Evolutionary conservation across 2,329 filamentous ascomycete species (phyloP).

Genomic region (Arthroderma uncinatum): DNA sequence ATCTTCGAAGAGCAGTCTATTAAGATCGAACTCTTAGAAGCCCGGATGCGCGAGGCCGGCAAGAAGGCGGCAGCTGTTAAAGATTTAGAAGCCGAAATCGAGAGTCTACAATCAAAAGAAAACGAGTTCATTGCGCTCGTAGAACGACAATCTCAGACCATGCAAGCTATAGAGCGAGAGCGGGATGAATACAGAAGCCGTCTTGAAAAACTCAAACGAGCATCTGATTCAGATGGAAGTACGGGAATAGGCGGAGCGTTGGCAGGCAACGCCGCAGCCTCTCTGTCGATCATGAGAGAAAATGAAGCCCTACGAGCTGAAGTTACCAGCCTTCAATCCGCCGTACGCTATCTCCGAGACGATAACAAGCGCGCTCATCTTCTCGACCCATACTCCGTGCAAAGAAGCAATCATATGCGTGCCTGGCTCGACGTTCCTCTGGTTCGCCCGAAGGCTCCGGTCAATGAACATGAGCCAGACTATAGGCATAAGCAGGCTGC

Average conservation of each 20-base stretch:
- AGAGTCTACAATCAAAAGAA: conserved; percentile 28
- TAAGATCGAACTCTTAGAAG: conserved; percentile 85
- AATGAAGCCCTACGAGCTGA: conserved; percentile 35
- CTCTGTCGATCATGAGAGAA: conserved; percentile 33
- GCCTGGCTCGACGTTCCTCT: conserved; percentile 36
- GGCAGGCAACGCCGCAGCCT: conserved; percentile 25
- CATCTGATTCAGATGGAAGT: conserved; percentile 29
- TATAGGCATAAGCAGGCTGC: conserved; percentile 22
- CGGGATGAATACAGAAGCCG: conserved; percentile 33
- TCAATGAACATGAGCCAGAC: conserved; percentile 23
- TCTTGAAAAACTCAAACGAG: conserved; percentile 34
- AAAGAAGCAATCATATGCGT: conserved; percentile 30
- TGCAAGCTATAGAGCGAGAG: conserved; percentile 29
- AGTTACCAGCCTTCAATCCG: conserved; percentile 35
- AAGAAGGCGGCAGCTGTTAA: conserved; percentile 53
- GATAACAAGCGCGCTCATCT: conserved; percentile 34
- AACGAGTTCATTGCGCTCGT: conserved; percentile 24
- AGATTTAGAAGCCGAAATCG: conserved; percentile 34
- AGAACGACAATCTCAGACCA: conserved; percentile 28
- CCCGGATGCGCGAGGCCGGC: conserved; percentile 70
- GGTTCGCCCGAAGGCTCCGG: conserved; percentile 19
- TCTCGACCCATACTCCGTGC: conserved; percentile 33
- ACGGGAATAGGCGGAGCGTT: conserved; percentile 29
- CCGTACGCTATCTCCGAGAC: conserved; percentile 36
- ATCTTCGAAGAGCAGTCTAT: conserved; percentile 76